Evolutionary conservation across 192 early-diverging fungal genomes (phyloP).

Genomic region (Chytriomyces hyalinus): DNA sequence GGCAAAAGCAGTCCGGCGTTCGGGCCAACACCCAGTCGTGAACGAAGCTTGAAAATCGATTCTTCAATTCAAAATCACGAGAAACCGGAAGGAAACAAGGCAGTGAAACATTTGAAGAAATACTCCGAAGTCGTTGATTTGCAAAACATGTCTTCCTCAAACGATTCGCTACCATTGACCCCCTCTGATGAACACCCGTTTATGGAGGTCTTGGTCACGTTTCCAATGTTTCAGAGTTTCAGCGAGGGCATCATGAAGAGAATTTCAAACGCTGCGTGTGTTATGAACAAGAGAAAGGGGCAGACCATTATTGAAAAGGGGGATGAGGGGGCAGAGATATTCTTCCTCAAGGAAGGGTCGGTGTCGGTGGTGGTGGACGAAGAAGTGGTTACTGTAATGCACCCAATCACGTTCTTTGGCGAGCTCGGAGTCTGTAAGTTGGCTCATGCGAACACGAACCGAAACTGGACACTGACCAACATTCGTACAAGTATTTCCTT

Average conservation of each 20-base stretch:
- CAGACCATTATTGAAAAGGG: constrained; percentile 48
- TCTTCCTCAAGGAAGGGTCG: constrained; percentile 44
- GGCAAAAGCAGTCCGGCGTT: background rate
- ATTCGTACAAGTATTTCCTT: constrained; percentile 37
- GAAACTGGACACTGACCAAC: background rate
- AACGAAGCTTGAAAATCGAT: background rate
- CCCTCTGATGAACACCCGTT: constrained; percentile 10
- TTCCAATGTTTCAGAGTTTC: constrained; percentile 51
- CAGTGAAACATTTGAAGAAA: background rate
- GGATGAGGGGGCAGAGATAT: constrained; percentile 51
- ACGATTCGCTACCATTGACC: background rate
- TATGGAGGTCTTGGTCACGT: constrained; percentile 33
- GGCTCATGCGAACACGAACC: background rate
- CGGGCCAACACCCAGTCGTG: background rate
- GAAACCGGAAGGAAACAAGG: background rate
- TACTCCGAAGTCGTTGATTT: background rate
- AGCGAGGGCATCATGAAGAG: constrained; percentile 37
- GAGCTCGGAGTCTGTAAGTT: constrained; percentile 50
- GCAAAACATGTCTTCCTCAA: background rate
- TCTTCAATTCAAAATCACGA: background rate
- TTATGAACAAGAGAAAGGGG: constrained; percentile 39
- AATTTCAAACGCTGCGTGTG: constrained; percentile 18
- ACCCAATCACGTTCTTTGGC: constrained; percentile 44
- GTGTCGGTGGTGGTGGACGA: constrained; percentile 39
- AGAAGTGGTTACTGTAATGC: constrained; percentile 15